These are phyloP conservation scores for Clonostachys byssicola DNA, from an alignment of 2,329 filamentous ascomycete genomes.

Conservation along the genomic window DNA sequence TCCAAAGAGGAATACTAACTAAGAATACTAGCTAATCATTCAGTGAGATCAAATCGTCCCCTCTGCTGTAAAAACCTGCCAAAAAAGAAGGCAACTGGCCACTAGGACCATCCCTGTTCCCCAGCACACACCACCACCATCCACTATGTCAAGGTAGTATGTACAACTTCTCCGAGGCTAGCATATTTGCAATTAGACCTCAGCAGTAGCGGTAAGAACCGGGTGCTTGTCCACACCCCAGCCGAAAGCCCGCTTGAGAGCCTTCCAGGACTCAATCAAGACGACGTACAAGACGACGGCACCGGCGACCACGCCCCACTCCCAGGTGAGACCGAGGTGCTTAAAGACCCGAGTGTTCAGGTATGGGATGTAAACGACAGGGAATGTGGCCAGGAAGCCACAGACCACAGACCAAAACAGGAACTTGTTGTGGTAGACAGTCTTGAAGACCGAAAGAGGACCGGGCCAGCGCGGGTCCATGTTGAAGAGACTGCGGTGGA, in stretches of 20 bases:
- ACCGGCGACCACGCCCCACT: conserved; percentile 66
- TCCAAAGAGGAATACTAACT: too few species aligned
- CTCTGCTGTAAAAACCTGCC: too few species aligned
- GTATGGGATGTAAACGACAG: conserved; percentile 63
- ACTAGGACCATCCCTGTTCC: too few species aligned
- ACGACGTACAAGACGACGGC: conserved; percentile 55
- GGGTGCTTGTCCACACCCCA: conserved; percentile 23
- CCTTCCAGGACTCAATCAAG: conserved; percentile 68
- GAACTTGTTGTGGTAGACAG: conserved; percentile 67
- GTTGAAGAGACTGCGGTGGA: conserved; percentile 64
- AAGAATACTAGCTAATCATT: too few species aligned
- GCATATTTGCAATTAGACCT: too few species aligned
- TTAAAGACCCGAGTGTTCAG: conserved; percentile 66
- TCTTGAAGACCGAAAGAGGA: conserved; percentile 46
- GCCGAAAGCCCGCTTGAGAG: conserved; percentile 48
- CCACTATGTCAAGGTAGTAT: too few species aligned
- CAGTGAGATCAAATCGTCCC: too few species aligned
- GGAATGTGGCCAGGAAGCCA: conserved; percentile 56
- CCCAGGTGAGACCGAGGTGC: conserved; percentile 64
- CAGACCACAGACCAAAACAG: conserved; percentile 59
- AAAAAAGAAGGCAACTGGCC: too few species aligned
- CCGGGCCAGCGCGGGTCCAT: conserved; percentile 53
- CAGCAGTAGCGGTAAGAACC: too few species aligned
- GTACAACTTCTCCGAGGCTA: too few species aligned
- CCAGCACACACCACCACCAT: too few species aligned